Conservation (phyloP, 169 alveolate species). For the Toxoplasma gondii region DNA sequence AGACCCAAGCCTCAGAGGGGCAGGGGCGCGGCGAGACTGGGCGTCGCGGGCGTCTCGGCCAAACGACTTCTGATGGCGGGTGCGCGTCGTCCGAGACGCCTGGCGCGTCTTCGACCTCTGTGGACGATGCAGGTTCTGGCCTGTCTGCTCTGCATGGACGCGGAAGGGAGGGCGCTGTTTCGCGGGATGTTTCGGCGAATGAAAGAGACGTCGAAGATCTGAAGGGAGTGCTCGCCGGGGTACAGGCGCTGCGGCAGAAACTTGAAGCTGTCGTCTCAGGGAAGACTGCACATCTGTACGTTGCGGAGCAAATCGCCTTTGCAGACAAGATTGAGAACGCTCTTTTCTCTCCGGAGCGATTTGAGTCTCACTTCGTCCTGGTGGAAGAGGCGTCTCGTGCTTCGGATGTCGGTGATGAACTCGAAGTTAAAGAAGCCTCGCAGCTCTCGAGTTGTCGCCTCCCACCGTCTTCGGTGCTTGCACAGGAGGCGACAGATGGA, state of each 20-base stretch:
- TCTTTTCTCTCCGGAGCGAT: not conserved
- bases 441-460: not conserved
- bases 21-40: not conserved
- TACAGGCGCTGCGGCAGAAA: not conserved
- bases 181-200: not conserved
- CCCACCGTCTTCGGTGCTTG: not conserved
- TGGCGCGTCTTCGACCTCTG: not conserved
- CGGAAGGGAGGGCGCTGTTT: too few species aligned
- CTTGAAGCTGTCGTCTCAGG: not conserved
- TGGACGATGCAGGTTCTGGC: not conserved
- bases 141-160: not conserved
- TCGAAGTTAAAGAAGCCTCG: not conserved
- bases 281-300: not conserved
- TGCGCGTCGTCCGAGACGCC: not conserved
- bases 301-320: constrained; percentile 73
- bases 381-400: not conserved
- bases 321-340: constrained; percentile 66
- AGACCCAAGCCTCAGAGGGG: not conserved
- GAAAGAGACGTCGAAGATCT: not conserved
- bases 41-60: not conserved
- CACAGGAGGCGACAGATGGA: not conserved
- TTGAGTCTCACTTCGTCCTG: not conserved
- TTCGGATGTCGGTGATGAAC: not conserved
- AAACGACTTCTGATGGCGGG: not conserved
- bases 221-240: not conserved